Conservation (phyloP, 805 yeast species). For the Candida dajiaensis region DNA sequence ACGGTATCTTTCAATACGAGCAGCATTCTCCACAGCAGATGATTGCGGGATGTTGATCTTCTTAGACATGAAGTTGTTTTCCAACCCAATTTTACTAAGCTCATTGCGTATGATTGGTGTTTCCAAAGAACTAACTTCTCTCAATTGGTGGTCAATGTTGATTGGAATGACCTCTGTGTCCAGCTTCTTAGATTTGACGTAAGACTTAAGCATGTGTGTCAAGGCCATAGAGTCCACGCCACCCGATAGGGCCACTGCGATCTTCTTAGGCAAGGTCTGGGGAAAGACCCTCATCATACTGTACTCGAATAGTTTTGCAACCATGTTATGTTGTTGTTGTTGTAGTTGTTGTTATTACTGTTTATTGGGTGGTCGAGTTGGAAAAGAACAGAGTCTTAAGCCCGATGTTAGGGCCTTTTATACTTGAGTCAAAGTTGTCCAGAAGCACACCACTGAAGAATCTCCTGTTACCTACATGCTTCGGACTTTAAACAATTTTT, state of each 20-base stretch:
- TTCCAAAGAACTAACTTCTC: constrained; percentile 29
- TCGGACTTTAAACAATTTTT: background rate
- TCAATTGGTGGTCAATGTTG: constrained; percentile 59
- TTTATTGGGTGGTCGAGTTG: too few species aligned
- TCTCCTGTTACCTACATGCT: background rate
- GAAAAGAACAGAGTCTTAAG: background rate
- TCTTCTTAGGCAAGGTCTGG: constrained; percentile 19
- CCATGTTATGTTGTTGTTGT: background rate
- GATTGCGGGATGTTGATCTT: constrained; percentile 12
- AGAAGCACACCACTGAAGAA: background rate
- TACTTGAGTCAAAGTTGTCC: background rate
- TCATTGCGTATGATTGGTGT: constrained; percentile 21
- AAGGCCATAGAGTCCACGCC: constrained; percentile 80
- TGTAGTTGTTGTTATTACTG: too few species aligned
- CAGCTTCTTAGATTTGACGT: constrained; percentile 24
- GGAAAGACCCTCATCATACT: background rate
- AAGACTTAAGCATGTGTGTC: constrained; percentile 41
- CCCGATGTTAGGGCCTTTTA: background rate
- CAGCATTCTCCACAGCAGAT: constrained; percentile 49
- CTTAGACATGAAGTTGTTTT: constrained; percentile 28
- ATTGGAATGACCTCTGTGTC: constrained; percentile 41
- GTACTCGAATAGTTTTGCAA: background rate
- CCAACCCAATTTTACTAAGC: constrained; percentile 12
- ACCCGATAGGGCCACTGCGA: constrained; percentile 65
- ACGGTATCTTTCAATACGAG: constrained; percentile 48